Percentiles rank a stretch among this genome's conserved stretches.
Evolutionary conservation across 2,329 filamentous ascomycete species (phyloP).

Genomic region (Colletotrichum sp.): DNA sequence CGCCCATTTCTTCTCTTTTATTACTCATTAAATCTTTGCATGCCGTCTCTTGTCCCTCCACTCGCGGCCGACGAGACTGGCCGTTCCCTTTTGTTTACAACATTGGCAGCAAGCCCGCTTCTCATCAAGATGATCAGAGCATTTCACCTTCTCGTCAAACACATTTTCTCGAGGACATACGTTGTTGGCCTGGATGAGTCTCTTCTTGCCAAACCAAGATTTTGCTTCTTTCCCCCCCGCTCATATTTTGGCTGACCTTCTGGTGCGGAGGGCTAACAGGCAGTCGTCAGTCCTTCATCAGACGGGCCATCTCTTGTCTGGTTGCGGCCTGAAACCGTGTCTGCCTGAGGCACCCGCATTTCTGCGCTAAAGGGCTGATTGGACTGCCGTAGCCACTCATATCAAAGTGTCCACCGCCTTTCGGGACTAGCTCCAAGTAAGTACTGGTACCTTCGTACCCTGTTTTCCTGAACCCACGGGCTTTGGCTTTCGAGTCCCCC

Average conservation of each 20-base stretch:
- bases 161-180: background rate
- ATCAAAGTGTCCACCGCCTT: constrained; percentile 22
- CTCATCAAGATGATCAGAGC: background rate
- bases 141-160: background rate
- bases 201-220: background rate
- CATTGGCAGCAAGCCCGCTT: background rate
- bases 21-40: constrained; percentile 22
- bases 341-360: constrained; percentile 19
- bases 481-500: constrained; percentile 19
- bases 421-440: constrained; percentile 21
- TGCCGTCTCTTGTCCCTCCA: constrained; percentile 19
- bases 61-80: constrained; percentile 3
- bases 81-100: background rate
- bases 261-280: constrained; percentile 16
- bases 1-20: constrained; percentile 20
- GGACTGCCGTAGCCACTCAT: constrained; percentile 20
- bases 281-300: constrained; percentile 17
- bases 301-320: constrained; percentile 16
- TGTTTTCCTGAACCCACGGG: constrained; percentile 12
- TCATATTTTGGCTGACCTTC: background rate
- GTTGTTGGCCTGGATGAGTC: background rate
- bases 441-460: constrained; percentile 22
- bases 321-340: constrained; percentile 22
- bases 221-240: background rate
- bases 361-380: constrained; percentile 13